Conservation (phyloP, 257 asterid genomes). For the Primulina eburnea region DNA sequence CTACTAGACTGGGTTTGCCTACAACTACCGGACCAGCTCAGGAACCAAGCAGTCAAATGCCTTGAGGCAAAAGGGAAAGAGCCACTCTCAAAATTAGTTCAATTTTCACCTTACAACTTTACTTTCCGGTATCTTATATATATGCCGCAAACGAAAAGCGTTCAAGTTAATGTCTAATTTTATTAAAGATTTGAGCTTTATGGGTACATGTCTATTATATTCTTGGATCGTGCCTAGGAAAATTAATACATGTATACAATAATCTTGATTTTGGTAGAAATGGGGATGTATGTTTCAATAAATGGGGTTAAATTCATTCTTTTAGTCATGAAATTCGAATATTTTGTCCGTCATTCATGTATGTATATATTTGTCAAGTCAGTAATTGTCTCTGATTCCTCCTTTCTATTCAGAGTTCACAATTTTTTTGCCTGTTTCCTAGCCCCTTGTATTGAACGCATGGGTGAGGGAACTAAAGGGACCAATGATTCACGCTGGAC, state of each 20-base stretch:
- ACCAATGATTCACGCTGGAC: no score
- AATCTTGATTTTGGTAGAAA: conserved; percentile 18
- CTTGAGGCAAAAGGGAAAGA: conserved; percentile 42
- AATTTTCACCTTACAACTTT: conserved; percentile 66
- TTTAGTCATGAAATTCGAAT: no score
- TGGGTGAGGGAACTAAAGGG: no score
- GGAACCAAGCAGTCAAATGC: conserved; percentile 46
- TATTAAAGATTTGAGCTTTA: not conserved
- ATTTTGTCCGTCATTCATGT: no score
- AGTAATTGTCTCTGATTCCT: no score
- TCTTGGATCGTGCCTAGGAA: not conserved
- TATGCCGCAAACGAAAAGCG: conserved; percentile 27
- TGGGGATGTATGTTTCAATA: not conserved
- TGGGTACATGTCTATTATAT: not conserved
- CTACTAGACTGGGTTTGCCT: conserved; percentile 77
- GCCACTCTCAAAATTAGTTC: conserved; percentile 45
- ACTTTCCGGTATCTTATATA: conserved; percentile 72
- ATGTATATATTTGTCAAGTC: no score
- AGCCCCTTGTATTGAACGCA: no score
- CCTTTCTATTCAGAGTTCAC: no score
- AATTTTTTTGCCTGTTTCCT: no score
- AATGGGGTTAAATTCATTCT: not conserved
- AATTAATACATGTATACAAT: conserved; percentile 3
- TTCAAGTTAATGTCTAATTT: not conserved
- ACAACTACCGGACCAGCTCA: conserved; percentile 63